Conservation (phyloP, 768 basidiomycete genomes). For the Lactarius sp. region DNA sequence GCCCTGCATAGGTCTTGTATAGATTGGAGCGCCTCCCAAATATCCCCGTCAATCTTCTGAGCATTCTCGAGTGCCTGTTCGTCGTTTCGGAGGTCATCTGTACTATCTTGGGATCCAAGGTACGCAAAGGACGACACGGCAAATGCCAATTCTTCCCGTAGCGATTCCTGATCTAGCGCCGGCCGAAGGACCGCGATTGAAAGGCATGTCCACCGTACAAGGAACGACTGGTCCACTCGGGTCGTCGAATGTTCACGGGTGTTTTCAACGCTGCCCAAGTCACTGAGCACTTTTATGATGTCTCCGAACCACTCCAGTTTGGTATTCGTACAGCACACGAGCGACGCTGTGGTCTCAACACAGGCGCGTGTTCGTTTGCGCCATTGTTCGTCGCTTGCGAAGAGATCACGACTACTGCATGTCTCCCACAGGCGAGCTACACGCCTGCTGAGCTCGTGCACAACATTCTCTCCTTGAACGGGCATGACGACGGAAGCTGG, state of each 20-base stretch:
- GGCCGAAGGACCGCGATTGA: not conserved
- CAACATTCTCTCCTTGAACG: not conserved
- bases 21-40: not conserved
- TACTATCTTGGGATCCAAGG: too few relatives aligned
- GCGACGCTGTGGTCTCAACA: not conserved
- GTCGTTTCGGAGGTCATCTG: too few relatives aligned
- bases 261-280: not conserved
- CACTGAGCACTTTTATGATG: not conserved
- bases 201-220: not conserved
- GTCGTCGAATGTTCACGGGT: not conserved
- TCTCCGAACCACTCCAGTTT: not conserved
- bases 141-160: too few relatives aligned
- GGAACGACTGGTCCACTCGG: not conserved
- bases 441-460: not conserved
- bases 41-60: constrained; percentile 11
- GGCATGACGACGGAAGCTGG: not conserved
- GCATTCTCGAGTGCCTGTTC: too few relatives aligned
- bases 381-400: not conserved
- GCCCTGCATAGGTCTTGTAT: not conserved
- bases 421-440: too few relatives aligned
- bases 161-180: not conserved
- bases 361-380: not conserved
- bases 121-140: too few relatives aligned
- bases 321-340: not conserved
- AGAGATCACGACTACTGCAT: too few relatives aligned